A percentile compares a stretch with the other conserved stretches of the same genome.
Evolutionary conservation across 345 rosid genomes (phyloP).

Genomic region (Cardamine chenopodiifolia): DNA sequence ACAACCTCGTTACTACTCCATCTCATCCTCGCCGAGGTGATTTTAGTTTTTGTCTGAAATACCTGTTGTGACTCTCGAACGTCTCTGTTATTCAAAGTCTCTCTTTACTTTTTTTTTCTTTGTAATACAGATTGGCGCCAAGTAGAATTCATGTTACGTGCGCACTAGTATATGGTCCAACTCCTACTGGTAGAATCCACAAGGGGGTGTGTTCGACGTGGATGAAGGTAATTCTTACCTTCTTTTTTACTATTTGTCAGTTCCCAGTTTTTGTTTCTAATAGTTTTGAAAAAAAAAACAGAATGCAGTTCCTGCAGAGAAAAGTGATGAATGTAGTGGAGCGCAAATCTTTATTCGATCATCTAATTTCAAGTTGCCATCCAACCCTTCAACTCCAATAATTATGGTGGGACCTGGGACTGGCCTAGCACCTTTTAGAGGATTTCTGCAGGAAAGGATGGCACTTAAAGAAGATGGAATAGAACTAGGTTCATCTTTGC

Average conservation of each 20-base stretch:
- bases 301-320: conserved; percentile 61
- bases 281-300: conserved; percentile 35
- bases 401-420: conserved; percentile 78
- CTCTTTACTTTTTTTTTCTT: neutral
- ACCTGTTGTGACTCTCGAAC: neutral
- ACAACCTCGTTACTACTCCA: conserved; percentile 92
- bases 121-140: conserved; percentile 60
- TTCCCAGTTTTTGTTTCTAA: conserved; percentile 13
- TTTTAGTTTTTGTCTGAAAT: neutral
- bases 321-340: conserved; percentile 59
- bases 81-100: neutral
- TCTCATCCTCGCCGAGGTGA: conserved; percentile 94
- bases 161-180: conserved; percentile 82
- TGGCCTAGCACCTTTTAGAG: conserved; percentile 79
- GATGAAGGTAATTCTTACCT: conserved; percentile 67
- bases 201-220: conserved; percentile 96
- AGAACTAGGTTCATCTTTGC: conserved; percentile 69
- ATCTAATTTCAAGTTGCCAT: conserved; percentile 66
- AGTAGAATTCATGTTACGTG: conserved; percentile 87
- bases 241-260: neutral
- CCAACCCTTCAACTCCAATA: conserved; percentile 53
- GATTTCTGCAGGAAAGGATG: conserved; percentile 80
- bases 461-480: conserved; percentile 78
- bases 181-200: conserved; percentile 84
- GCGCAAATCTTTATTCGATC: conserved; percentile 65